Evolutionary conservation across 208 protist genomes (phyloP).

Genomic region (Porcisia hertigi): DNA sequence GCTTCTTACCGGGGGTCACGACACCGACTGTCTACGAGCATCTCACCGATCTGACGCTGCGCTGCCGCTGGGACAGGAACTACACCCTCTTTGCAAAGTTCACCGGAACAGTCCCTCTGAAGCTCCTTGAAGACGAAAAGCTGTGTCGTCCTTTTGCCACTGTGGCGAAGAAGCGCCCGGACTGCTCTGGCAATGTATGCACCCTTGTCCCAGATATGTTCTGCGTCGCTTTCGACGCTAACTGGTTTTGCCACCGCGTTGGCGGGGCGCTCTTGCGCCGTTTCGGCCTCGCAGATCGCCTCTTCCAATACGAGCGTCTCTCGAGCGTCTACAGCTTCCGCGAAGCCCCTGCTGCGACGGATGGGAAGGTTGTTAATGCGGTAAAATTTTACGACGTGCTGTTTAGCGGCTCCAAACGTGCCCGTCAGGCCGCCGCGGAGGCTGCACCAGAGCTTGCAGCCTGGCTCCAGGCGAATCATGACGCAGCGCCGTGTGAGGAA

Average conservation of each 20-base stretch:
- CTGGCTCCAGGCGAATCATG: conserved; percentile 8
- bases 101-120: background rate
- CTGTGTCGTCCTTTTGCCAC: conserved; percentile 30
- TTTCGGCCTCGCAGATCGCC: conserved; percentile 51
- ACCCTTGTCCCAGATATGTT: conserved; percentile 40
- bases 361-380: background rate
- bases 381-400: conserved; percentile 54
- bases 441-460: conserved; percentile 10
- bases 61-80: conserved; percentile 56
- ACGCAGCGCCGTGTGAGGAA: conserved; percentile 20
- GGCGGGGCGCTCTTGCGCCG: conserved; percentile 37
- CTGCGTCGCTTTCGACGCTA: conserved; percentile 31
- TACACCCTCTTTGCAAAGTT: conserved; percentile 56
- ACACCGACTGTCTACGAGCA: conserved; percentile 36
- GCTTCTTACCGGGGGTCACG: conserved; percentile 45
- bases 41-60: conserved; percentile 50
- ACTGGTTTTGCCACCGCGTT: conserved; percentile 57
- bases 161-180: conserved; percentile 30
- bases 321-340: conserved; percentile 22
- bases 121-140: background rate
- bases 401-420: conserved; percentile 39
- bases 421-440: conserved; percentile 3
- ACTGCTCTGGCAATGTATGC: conserved; percentile 37
- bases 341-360: background rate
- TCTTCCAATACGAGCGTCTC: conserved; percentile 60